These are phyloP conservation scores for Linum lewisii DNA, from an alignment of 345 rosid species.

Conservation along the genomic window DNA sequence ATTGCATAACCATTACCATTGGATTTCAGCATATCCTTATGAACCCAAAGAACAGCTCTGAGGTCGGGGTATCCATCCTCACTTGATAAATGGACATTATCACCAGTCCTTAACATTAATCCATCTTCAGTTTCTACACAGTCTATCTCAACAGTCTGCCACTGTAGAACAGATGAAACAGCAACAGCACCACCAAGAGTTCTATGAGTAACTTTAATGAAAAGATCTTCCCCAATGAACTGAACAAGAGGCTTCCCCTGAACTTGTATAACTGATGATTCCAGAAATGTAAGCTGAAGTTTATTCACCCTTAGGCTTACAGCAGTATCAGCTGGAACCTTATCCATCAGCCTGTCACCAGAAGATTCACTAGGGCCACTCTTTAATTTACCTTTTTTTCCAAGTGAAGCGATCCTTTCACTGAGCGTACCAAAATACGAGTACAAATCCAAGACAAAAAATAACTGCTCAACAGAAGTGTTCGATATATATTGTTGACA, in stretches of 20 bases:
- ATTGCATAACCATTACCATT: slow-evolving; percentile 25
- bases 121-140: slow-evolving; percentile 71
- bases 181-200: slow-evolving; percentile 97
- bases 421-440: slow-evolving; percentile 67
- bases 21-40: slow-evolving; percentile 35
- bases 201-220: slow-evolving; percentile 74
- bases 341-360: slow-evolving; percentile 59
- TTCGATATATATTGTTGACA: slow-evolving; percentile 75
- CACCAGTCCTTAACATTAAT: slow-evolving; percentile 11
- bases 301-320: slow-evolving; percentile 57
- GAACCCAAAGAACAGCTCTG: slow-evolving; percentile 86
- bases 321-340: slow-evolving; percentile 95
- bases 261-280: slow-evolving; percentile 44
- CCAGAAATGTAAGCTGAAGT: slow-evolving; percentile 79
- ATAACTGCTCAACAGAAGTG: slow-evolving; percentile 94
- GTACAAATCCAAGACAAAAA: slow-evolving; percentile 81
- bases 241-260: slow-evolving; percentile 81
- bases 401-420: slow-evolving; percentile 65
- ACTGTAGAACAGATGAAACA: slow-evolving; percentile 61
- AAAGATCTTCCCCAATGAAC: slow-evolving; percentile 70
- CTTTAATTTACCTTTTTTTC: slow-evolving; percentile 44
- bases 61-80: slow-evolving; percentile 41
- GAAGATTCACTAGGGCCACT: slow-evolving; percentile 25
- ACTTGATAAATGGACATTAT: slow-evolving; percentile 30
- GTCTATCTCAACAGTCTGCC: slow-evolving; percentile 79